Evolutionary conservation across 2,329 filamentous ascomycete species (phyloP), one percentile per base, ranked within the genome.

Genomic region (Claviceps africana): DNA sequence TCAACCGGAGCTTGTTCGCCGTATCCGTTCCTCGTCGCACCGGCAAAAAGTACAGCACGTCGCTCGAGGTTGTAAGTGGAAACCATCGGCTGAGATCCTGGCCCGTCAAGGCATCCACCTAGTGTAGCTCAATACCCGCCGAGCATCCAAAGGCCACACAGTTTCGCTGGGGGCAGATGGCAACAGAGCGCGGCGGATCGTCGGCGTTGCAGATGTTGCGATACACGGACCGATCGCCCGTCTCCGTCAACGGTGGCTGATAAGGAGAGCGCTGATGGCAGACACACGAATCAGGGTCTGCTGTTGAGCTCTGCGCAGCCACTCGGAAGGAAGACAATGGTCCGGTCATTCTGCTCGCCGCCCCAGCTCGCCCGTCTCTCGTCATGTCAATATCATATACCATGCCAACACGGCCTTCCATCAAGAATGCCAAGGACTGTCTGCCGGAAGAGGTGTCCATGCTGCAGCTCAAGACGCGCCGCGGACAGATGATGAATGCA

Each of bases 121-220:
- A 85, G 60, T 83, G 79, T 40, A 85, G 66, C 59, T 85, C 81
- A 50, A 85, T 77, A 1, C 81, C 78, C 8, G 74, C 70, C 13
- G 74, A 73, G 56, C 78, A 83, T 15, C 82, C 82, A 66, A 84
- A 85, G 9, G 80, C 81, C 35, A 83, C 77, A 57, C 79, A 83
- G 49, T 74, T 73, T 46, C 78, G 72, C 53, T 81, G 77, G n/a
- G 81, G 81, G 57, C 78, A 83, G 35, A 85, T 76, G 0, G 81
- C 77, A 10, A 85, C 74, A 40, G 78, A 82, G n/a, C 77, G 74
- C 13, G 82, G 82, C 17, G 77, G 77, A 56, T 84, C 79, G 51
- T 83, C 76, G 39, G 74, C 65, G 2, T 75, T 78, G 59, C 81
- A 83, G 42, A 85, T 60, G 55, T 77, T 70, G 42, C 72, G 69